These are phyloP conservation scores for Penicillium sp. DNA, from an alignment of 2,329 filamentous ascomycete genomes.

Conservation along the genomic window DNA sequence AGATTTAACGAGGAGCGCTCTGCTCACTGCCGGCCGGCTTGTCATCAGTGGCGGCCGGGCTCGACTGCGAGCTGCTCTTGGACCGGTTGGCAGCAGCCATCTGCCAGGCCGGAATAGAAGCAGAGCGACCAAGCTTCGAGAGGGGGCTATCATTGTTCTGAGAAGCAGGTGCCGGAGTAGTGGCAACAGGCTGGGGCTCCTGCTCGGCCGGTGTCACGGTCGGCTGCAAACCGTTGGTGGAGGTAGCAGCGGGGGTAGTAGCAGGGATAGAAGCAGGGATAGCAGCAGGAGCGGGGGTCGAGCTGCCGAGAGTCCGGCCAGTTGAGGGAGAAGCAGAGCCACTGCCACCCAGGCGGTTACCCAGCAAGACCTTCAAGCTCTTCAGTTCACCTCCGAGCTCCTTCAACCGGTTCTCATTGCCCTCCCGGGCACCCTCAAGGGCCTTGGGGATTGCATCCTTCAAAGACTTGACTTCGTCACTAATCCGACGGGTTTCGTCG, in stretches of 20 bases:
- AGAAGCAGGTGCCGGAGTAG: conserved; percentile 26
- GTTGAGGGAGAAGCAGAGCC: conserved; percentile 28
- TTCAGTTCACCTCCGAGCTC: conserved; percentile 84
- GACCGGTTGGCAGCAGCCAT: conserved; percentile 60
- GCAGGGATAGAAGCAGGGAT: conserved; percentile 14
- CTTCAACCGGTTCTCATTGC: conserved; percentile 71
- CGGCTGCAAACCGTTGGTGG: conserved; percentile 27
- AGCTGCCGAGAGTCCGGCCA: conserved; percentile 27
- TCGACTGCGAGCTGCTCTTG: conserved; percentile 32
- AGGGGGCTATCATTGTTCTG: conserved; percentile 46
- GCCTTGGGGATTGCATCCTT: conserved; percentile 84
- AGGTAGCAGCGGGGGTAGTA: conserved; percentile 15
- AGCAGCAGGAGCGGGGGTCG: conserved; percentile 20
- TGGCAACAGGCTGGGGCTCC: conserved; percentile 25
- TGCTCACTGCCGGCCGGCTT: conserved; percentile 25
- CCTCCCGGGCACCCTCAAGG: conserved; percentile 78
- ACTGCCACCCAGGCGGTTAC: conserved; percentile 52
- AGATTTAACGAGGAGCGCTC: conserved; percentile 26
- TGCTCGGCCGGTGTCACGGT: conserved; percentile 28
- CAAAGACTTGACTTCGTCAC: conserved; percentile 76
- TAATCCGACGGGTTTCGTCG: conserved; percentile 78
- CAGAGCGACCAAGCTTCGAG: conserved; percentile 47
- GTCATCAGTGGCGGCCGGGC: conserved; percentile 19
- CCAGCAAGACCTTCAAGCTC: conserved; percentile 83
- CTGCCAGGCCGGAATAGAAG: conserved; percentile 75